Percentiles rank a stretch among this genome's conserved stretches.
These are phyloP conservation scores for Paecilomyces niveus DNA, from an alignment of 2,329 filamentous ascomycete genomes.

Conservation along the genomic window DNA sequence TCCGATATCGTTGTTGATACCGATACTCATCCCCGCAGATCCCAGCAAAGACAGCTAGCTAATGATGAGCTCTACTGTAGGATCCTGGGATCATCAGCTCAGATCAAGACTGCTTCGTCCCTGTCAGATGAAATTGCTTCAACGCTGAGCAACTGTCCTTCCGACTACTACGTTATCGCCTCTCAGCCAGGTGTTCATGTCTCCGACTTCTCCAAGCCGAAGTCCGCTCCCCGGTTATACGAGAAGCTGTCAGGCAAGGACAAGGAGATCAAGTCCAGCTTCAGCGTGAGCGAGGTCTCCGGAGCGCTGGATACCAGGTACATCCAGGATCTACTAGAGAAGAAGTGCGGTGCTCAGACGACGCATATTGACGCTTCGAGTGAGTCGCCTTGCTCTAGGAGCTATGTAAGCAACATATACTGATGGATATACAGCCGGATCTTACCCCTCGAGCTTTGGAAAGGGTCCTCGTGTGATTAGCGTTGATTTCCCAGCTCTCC, in stretches of 20 bases:
- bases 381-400: slow-evolving; percentile 16
- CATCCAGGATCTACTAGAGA: slow-evolving; percentile 37
- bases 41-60: slow-evolving; percentile 11
- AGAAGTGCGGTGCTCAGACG: slow-evolving; percentile 41
- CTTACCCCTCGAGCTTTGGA: slow-evolving; percentile 30
- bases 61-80: slow-evolving; percentile 21
- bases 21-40: background rate
- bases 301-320: slow-evolving; percentile 40
- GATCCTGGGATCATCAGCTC: slow-evolving; percentile 31
- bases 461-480: slow-evolving; percentile 36
- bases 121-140: slow-evolving; percentile 36
- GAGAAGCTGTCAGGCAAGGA: slow-evolving; percentile 42
- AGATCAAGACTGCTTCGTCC: slow-evolving; percentile 38
- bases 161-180: slow-evolving; percentile 68
- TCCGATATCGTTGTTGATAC: background rate
- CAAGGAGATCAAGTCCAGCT: slow-evolving; percentile 48
- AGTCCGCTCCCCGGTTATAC: slow-evolving; percentile 48
- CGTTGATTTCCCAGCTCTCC: slow-evolving; percentile 39
- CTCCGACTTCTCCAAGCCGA: slow-evolving; percentile 55
- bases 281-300: slow-evolving; percentile 47
- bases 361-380: slow-evolving; percentile 38
- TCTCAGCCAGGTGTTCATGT: slow-evolving; percentile 68
- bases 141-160: slow-evolving; percentile 60
- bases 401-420: slow-evolving; percentile 2
- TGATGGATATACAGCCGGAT: slow-evolving; percentile 27